phyloP scores from a whole-genome alignment of 352 stramenopile species.

The Paralagenidium karlingii region DNA sequence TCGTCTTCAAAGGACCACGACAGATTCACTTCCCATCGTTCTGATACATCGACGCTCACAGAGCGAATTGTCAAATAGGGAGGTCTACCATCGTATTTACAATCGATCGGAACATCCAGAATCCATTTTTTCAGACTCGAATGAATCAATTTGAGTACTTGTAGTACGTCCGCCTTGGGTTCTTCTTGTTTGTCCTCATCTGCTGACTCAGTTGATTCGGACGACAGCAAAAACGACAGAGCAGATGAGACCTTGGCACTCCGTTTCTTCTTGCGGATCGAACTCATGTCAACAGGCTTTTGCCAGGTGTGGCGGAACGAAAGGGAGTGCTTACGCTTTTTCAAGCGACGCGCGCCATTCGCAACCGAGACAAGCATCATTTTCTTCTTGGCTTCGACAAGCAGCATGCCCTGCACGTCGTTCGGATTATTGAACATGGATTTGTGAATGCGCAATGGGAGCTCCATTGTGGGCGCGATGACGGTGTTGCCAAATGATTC shows the following conservation, averaged over 20 bases:
- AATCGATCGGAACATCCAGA: conserved; percentile 28
- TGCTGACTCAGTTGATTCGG: conserved; percentile 34
- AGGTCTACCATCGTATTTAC: conserved; percentile 34
- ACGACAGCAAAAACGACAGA: conserved; percentile 70
- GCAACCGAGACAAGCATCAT: conserved; percentile 54
- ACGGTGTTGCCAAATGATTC: conserved; percentile 11
- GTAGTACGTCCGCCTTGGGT: conserved; percentile 41
- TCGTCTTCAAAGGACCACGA: conserved; percentile 81
- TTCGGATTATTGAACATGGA: conserved; percentile 73
- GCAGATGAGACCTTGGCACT: conserved; percentile 37
- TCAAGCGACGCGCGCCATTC: conserved; percentile 55
- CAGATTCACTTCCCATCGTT: conserved; percentile 71
- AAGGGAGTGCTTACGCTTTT: conserved; percentile 79
- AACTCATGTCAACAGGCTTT: conserved; percentile 47
- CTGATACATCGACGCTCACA: conserved; percentile 46
- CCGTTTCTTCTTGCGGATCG: conserved; percentile 61
- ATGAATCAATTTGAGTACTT: conserved; percentile 34
- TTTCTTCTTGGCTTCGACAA: conserved; percentile 73
- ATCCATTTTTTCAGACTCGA: conserved; percentile 49
- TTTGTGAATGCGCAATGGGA: conserved; percentile 74
- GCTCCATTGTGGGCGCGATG: conserved; percentile 18
- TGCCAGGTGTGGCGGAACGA: conserved; percentile 77
- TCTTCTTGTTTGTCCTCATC: conserved; percentile 67
- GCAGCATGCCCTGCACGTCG: conserved; percentile 59
- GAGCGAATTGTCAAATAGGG: conserved; percentile 65